Conservation (phyloP, 345 rosid species). For the Eutrema japonicum region DNA sequence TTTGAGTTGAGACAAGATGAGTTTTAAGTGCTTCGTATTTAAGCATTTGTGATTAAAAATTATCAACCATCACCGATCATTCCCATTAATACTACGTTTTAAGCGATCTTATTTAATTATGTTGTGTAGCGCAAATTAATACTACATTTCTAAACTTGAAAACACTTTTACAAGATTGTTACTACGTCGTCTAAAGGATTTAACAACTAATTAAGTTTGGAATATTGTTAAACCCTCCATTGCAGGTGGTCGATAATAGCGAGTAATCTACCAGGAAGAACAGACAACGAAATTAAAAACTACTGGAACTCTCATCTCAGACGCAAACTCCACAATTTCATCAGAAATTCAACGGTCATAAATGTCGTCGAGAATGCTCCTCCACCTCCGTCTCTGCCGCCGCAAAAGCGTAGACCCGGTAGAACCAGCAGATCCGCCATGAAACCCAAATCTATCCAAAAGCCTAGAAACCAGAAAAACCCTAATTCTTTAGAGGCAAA, state of each 20-base stretch:
- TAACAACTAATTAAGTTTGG: neutral
- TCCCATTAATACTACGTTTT: neutral
- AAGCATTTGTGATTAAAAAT: neutral
- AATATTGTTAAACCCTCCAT: neutral
- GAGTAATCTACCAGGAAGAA: slow-evolving; percentile 63
- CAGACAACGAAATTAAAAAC: slow-evolving; percentile 75
- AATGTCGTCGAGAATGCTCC: slow-evolving; percentile 25
- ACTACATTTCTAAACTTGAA: neutral
- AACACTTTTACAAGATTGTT: neutral
- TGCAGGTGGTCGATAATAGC: slow-evolving; percentile 75
- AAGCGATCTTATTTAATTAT: too few species aligned
- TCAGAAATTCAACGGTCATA: neutral
- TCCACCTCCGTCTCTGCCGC: neutral
- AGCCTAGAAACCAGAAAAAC: slow-evolving; percentile 13
- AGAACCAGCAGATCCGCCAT: slow-evolving; percentile 35
- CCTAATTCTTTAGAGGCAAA: neutral
- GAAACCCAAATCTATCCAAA: slow-evolving; percentile 19
- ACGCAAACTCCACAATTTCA: slow-evolving; percentile 51
- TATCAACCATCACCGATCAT: neutral
- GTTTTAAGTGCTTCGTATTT: neutral
- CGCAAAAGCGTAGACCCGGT: slow-evolving; percentile 35
- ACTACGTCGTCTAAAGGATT: neutral
- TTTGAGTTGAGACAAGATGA: neutral
- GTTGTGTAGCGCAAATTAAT: neutral
- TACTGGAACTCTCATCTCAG: slow-evolving; percentile 75